A percentile compares a stretch with the other conserved stretches of the same genome.
Conservation (phyloP, 345 rosid genomes). For the Salix purpurea region DNA sequence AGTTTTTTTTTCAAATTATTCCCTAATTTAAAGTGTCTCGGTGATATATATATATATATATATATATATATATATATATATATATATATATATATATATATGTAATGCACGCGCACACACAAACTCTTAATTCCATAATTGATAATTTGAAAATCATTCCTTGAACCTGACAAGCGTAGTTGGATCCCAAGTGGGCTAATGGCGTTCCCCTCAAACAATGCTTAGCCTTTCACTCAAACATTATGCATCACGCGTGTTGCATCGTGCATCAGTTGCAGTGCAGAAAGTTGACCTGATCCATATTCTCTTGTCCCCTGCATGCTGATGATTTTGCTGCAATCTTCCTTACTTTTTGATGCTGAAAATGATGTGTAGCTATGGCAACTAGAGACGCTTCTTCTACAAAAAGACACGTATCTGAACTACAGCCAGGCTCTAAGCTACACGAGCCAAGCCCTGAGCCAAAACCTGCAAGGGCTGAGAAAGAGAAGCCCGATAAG, state of each 20-base stretch:
- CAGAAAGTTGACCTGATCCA: slow-evolving; percentile 21
- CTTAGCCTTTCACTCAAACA: background rate
- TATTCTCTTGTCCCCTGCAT: slow-evolving; percentile 6
- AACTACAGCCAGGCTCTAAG: slow-evolving; percentile 95
- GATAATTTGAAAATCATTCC: slow-evolving; percentile 15
- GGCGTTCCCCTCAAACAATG: background rate
- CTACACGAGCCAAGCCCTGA: slow-evolving; percentile 95
- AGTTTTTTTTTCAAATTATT: background rate
- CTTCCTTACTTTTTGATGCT: background rate
- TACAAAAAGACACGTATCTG: slow-evolving; percentile 91
- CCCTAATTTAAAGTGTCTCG: no score
- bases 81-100: no score
- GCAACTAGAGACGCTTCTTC: slow-evolving; percentile 95
- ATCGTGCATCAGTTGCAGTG: slow-evolving; percentile 13
- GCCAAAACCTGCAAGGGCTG: slow-evolving; percentile 95
- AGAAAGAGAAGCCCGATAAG: slow-evolving; percentile 49
- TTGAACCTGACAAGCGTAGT: slow-evolving; percentile 14
- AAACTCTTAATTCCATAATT: background rate
- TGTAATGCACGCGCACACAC: no score
- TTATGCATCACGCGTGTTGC: slow-evolving; percentile 5
- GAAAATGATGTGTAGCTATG: slow-evolving; percentile 61
- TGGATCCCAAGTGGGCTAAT: slow-evolving; percentile 32
- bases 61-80: no score
- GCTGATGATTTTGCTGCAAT: background rate
- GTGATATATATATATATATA: no score